Percentiles rank a stretch among this genome's conserved stretches.
phyloP scores from a whole-genome alignment of 2,329 filamentous ascomycete genomes.

The Verticillium dahliae region DNA sequence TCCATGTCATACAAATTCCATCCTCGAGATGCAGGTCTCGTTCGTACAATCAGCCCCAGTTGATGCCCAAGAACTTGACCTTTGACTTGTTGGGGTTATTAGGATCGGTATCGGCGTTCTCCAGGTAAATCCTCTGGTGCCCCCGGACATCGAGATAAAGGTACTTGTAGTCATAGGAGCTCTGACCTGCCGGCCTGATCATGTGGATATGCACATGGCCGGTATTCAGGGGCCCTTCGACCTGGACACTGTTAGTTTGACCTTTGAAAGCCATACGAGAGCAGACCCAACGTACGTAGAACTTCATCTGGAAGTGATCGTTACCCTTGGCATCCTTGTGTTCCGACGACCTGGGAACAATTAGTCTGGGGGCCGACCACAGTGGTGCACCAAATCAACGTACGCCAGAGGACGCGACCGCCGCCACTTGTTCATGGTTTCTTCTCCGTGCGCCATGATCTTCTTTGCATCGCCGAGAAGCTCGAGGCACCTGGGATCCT shows the following conservation, averaged over 20 bases:
- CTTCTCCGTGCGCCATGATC: slow-evolving; percentile 76
- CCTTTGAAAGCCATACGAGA: background rate
- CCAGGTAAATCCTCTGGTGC: slow-evolving; percentile 57
- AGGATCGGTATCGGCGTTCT: slow-evolving; percentile 45
- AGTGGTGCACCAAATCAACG: slow-evolving; percentile 8
- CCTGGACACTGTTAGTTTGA: slow-evolving; percentile 32
- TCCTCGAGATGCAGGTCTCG: background rate
- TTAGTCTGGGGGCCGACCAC: slow-evolving; percentile 16
- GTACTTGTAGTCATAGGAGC: slow-evolving; percentile 71
- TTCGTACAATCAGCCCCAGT: slow-evolving; percentile 37
- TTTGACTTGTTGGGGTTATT: slow-evolving; percentile 30
- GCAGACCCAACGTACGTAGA: slow-evolving; percentile 53
- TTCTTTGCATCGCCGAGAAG: slow-evolving; percentile 69
- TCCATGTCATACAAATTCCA: background rate
- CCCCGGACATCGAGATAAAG: slow-evolving; percentile 76
- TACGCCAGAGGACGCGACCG: slow-evolving; percentile 56
- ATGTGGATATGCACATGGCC: slow-evolving; percentile 76
- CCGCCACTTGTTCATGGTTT: slow-evolving; percentile 76
- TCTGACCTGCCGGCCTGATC: slow-evolving; percentile 56
- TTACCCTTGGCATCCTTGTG: slow-evolving; percentile 68
- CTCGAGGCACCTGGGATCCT: slow-evolving; percentile 62
- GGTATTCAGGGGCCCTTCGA: slow-evolving; percentile 68
- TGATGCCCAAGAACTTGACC: slow-evolving; percentile 56
- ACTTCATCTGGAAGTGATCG: slow-evolving; percentile 79
- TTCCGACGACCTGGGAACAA: slow-evolving; percentile 50